Conservation (phyloP, 169 alveolate species). For the Plasmodium vinckei region DNA sequence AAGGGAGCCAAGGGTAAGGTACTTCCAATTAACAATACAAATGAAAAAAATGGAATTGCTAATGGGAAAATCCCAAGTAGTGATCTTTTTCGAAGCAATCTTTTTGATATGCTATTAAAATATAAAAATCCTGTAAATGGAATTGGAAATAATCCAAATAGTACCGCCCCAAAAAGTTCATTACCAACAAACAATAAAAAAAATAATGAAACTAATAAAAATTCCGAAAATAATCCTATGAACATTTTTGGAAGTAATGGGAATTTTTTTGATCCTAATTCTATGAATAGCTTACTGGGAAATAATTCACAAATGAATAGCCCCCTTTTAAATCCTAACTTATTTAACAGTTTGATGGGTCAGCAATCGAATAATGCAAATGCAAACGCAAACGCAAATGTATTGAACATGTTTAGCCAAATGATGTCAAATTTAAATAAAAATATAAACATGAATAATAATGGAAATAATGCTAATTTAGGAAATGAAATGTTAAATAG, state of each 20-base stretch:
- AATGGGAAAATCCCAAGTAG: not conserved
- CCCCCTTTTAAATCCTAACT: no score
- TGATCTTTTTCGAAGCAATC: conserved; percentile 1
- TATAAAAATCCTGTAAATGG: conserved; percentile 6
- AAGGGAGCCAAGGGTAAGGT: not conserved
- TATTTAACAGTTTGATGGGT: conserved; percentile 3
- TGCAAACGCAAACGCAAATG: not conserved
- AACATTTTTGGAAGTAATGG: no score
- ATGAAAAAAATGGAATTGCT: not conserved
- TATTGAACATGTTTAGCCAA: conserved; percentile 18
- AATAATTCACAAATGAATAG: no score
- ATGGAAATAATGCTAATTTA: not conserved
- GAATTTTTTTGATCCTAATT: no score
- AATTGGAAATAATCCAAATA: not conserved
- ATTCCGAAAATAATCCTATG: no score
- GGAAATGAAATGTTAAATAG: not conserved
- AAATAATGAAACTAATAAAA: no score
- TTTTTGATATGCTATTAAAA: conserved; percentile 10
- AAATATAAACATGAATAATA: conserved; percentile 10
- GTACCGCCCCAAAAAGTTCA: not conserved
- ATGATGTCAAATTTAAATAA: conserved; percentile 32
- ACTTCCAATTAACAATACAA: not conserved
- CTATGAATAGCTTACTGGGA: no score
- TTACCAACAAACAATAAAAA: not conserved
- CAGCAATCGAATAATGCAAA: not conserved